Percentiles rank a stretch among this genome's conserved stretches.
Evolutionary conservation across 352 stramenopile genomes (phyloP).

Genomic region (Nothophytophthora sp.): DNA sequence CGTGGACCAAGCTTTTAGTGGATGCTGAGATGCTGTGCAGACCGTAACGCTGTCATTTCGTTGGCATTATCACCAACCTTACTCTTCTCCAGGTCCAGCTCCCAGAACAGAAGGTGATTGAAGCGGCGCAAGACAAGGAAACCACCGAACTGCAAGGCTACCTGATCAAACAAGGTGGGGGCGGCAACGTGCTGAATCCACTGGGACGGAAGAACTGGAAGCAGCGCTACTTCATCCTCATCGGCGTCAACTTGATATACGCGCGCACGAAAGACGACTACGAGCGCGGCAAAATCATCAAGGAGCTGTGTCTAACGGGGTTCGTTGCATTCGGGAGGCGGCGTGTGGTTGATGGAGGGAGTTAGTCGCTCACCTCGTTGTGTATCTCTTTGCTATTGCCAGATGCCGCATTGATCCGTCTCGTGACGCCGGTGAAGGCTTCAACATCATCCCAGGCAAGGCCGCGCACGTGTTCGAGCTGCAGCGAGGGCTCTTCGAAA

Average conservation of each 20-base stretch:
- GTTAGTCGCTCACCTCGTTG: not conserved
- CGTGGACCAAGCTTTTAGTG: conserved; percentile 3
- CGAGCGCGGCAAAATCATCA: conserved; percentile 86
- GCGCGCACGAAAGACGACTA: conserved; percentile 89
- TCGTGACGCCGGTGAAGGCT: conserved; percentile 76
- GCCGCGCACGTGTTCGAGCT: conserved; percentile 71
- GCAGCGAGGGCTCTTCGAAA: conserved; percentile 78
- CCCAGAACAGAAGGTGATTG: conserved; percentile 76
- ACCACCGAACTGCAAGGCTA: conserved; percentile 77
- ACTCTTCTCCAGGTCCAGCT: conserved; percentile 50
- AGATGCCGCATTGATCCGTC: conserved; percentile 79
- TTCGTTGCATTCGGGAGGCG: conserved; percentile 17
- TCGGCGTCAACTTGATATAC: conserved; percentile 70
- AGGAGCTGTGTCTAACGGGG: conserved; percentile 80
- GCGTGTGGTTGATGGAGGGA: not conserved
- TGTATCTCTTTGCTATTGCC: not conserved
- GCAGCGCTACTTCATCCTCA: conserved; percentile 87
- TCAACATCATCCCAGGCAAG: conserved; percentile 79
- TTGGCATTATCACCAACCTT: not conserved
- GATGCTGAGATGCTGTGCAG: too few relatives aligned
- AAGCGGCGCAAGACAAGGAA: conserved; percentile 72
- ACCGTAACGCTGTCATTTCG: not conserved
- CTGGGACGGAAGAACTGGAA: conserved; percentile 89
- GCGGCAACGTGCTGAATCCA: conserved; percentile 74
- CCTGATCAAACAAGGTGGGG: conserved; percentile 85